These are phyloP conservation scores for Neonectria coccinea DNA, from an alignment of 2,329 filamentous ascomycete species.

Conservation along the genomic window DNA sequence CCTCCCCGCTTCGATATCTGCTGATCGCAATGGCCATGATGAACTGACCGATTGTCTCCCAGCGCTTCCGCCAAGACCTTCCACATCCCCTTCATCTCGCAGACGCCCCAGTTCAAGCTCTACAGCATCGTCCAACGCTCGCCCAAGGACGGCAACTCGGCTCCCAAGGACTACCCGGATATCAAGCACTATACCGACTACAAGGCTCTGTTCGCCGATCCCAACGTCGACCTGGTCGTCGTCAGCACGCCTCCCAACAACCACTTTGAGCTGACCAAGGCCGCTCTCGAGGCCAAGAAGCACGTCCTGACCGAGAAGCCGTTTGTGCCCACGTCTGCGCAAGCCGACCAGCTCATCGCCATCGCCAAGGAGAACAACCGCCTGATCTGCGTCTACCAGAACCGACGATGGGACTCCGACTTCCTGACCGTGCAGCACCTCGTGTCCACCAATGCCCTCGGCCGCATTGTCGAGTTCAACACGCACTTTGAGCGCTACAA, in stretches of 20 bases:
- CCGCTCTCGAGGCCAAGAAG: conserved; percentile 76
- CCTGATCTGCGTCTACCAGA: conserved; percentile 77
- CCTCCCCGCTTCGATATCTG: not conserved
- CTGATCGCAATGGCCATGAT: not conserved
- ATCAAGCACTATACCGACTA: conserved; percentile 73
- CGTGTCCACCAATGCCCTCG: conserved; percentile 69
- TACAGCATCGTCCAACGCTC: conserved; percentile 82
- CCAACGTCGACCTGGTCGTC: conserved; percentile 75
- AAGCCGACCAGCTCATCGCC: conserved; percentile 72
- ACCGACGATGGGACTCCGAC: conserved; percentile 82
- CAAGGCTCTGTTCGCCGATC: conserved; percentile 73
- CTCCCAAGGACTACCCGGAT: conserved; percentile 74
- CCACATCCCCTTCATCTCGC: conserved; percentile 82
- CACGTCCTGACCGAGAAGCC: conserved; percentile 87
- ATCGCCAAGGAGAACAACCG: conserved; percentile 64
- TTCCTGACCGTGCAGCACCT: conserved; percentile 77
- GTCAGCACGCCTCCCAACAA: conserved; percentile 78
- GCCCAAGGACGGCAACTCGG: conserved; percentile 73
- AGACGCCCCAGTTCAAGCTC: conserved; percentile 73
- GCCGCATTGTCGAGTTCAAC: conserved; percentile 81
- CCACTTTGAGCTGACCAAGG: conserved; percentile 74
- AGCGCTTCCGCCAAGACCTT: conserved; percentile 80
- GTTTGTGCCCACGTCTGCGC: conserved; percentile 77
- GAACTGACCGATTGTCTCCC: conserved; percentile 32
- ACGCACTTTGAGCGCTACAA: conserved; percentile 84